Conservation (phyloP, 208 protist species). For the Trypanosoma lewisi region DNA sequence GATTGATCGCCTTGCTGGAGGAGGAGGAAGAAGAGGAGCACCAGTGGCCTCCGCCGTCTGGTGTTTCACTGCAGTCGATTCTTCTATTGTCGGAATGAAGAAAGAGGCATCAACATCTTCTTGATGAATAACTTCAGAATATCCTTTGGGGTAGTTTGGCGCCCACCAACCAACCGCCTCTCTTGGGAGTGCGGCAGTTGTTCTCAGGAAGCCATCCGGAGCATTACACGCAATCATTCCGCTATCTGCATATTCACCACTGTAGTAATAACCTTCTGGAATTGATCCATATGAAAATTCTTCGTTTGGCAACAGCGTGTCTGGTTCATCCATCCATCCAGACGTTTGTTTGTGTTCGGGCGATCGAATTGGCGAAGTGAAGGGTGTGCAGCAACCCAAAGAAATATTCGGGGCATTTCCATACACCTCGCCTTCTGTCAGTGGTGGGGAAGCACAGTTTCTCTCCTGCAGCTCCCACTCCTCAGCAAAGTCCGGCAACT, state of each 20-base stretch:
- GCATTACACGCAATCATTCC: not conserved
- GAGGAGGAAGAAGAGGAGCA: too few species aligned
- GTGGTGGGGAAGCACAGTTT: not conserved
- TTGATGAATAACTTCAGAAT: not conserved
- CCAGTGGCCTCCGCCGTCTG: not conserved
- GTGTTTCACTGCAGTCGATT: not conserved
- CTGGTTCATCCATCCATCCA: constrained; percentile 4
- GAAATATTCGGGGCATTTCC: not conserved
- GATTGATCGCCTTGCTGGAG: not conserved
- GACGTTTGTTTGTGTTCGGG: not conserved
- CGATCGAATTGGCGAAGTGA: not conserved
- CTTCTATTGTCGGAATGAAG: not conserved
- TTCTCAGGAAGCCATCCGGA: not conserved
- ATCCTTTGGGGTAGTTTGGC: not conserved
- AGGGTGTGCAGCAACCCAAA: constrained; percentile 3
- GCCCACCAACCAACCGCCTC: not conserved
- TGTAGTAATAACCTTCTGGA: not conserved
- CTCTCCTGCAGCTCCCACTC: not conserved
- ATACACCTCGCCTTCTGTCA: not conserved
- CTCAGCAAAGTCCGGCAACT: not conserved
- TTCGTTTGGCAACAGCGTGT: not conserved
- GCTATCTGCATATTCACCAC: too few species aligned
- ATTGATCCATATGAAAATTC: not conserved
- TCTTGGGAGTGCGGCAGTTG: not conserved
- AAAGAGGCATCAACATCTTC: not conserved